Evolutionary conservation across 2,329 filamentous ascomycete genomes (phyloP), one percentile per base, ranked within the genome.

Genomic region (Mycocentrospora acerina): DNA sequence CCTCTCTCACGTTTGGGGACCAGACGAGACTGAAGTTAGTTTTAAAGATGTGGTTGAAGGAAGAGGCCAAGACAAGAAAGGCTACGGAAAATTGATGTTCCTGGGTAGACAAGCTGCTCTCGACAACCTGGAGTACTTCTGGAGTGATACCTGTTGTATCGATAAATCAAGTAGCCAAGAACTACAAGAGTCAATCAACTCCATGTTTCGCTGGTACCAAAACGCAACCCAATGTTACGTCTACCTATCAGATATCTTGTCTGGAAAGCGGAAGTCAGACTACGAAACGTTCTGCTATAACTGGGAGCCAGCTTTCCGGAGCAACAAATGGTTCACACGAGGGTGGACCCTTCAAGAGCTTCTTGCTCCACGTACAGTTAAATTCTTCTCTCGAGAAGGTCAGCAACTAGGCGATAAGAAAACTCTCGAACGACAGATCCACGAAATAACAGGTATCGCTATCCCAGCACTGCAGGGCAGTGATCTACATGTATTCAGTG

Each of bases 81-180:
- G 22, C 32, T 33, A 12, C 9, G 4, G 7, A 12, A 33, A 33
- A 6, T 17, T 33, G 12, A 7, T 15, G 3, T 8, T 4, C 9
- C 27, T 24, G 6, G 48, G 47, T 10, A 32, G 39, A 13, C 35
- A 47, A 37, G 46, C 52, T 3, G 39, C 32, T 9, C 32, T 32
- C 6, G 32, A 47, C 14, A 46, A 44, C 4, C 46, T 46, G 15
- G n/a, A 42, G 10, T 51, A 47, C 24, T 42, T 59, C 4, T 61
- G 58, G 58, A 45, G 56, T 5, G 58, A 61, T 34, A 55, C 48
- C 7, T 58, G 49, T 26, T 57, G 53, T 29, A 60, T 59, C 33
- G 48, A 58, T 27, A 58, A 58, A 19, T 50, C 46, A 2, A 46
- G 42, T 8, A 53, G 50, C 29, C 47, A 53, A 3, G 54, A 58